Conservation (phyloP, 2,329 filamentous ascomycete genomes). For the Monilinia laxa region DNA sequence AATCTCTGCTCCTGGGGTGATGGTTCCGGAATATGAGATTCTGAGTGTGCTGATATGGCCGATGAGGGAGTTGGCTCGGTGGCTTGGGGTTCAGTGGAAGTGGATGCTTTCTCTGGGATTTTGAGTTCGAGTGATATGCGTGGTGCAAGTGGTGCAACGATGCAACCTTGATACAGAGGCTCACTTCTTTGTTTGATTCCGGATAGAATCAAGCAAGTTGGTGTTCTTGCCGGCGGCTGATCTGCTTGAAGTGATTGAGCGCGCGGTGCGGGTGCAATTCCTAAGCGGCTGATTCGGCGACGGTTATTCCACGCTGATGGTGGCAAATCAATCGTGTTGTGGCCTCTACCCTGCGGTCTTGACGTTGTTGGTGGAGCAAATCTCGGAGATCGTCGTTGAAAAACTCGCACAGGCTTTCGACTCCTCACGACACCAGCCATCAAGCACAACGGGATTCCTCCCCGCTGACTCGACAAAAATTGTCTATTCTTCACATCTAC, state of each 20-base stretch:
- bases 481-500: not conserved
- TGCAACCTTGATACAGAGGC: not conserved
- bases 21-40: not conserved
- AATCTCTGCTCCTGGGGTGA: not conserved
- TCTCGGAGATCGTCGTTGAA: not conserved
- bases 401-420: not conserved
- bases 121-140: not conserved
- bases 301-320: not conserved
- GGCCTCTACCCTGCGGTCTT: not conserved
- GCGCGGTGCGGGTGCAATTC: not conserved
- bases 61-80: not conserved
- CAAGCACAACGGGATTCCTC: not conserved
- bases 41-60: not conserved
- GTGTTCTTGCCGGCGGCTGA: not conserved
- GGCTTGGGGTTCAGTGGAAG: not conserved
- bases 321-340: not conserved
- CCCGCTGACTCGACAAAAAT: not conserved
- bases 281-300: not conserved
- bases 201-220: not conserved
- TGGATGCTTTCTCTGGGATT: not conserved
- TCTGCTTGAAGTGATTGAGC: not conserved
- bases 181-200: not conserved
- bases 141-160: too few relatives aligned
- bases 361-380: not conserved
- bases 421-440: not conserved